Base-by-base conservation (phyloP, 139 green algal genomes). In the Monoraphidium neglectum region DNA sequence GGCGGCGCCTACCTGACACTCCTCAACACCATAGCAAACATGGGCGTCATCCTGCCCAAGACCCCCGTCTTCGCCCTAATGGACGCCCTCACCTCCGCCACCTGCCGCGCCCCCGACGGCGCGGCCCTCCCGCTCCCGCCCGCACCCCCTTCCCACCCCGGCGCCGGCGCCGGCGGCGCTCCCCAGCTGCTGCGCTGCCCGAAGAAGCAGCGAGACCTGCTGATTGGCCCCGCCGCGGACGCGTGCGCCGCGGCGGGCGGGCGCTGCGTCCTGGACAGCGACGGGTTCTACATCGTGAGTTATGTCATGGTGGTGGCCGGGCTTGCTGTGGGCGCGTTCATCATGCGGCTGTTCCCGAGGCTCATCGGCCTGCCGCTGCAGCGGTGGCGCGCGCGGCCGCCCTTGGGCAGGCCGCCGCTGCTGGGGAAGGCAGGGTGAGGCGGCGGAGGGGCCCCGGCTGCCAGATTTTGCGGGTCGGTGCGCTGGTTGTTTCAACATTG, bases 11-110 rank as follows among this genome's bases (percentile, higher is more conserved):
- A 98, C 85, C 86, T 98, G 24, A 98, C 94, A 4, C 89, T 98
- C 64, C 89, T 98, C 36, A 98, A 98, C 87, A 98, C 94, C 16
- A 93, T 98, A 43, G 89, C 93, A 54, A 98, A 98, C 90, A 88
- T 98, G 82, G 94, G 94, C 53, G 83, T 91, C 40, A 92, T 88
- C 15, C 72, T 96, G 38, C 93, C 93, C 33, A 91, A 94, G 67
- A 77, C 93, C 16, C 78, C 82, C 0, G 60, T 96, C 5, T 97
- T 94, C 76, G 83, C 72, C 54, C n/a, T 84, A 0, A 89, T 92
- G 74, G 88, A 91, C 72, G 28, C 51, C 47, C 74, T 93, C 28
- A 91, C 88, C 0, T 23, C 68, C 28, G 77, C 74, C 47, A 38
- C 38, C 32, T 90, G 82, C 70, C 37, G 43, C 24, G 43, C 43